Evolutionary conservation across 106 monocot species (phyloP).

Genomic region (Dendrobium huoshanense): DNA sequence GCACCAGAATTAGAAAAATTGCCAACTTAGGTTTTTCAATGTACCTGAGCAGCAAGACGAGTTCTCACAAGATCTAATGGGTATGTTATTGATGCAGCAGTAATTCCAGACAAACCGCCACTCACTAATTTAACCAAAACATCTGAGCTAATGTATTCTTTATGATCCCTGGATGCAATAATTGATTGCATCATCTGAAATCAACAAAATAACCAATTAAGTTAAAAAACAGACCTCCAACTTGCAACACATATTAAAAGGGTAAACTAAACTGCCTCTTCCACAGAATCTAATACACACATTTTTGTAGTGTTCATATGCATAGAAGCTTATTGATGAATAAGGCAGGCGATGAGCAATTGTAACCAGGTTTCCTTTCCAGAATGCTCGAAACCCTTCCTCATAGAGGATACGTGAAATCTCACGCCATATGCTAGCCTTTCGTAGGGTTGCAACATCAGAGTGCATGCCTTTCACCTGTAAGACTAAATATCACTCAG

Average conservation of each 20-base stretch:
- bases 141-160: conserved; percentile 43
- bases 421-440: conserved; percentile 61
- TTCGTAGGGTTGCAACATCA: conserved; percentile 49
- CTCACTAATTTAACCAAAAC: conserved; percentile 50
- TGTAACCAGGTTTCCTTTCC: conserved; percentile 83
- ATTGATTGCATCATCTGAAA: conserved; percentile 41
- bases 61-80: conserved; percentile 93
- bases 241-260: background rate
- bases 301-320: conserved; percentile 69
- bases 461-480: conserved; percentile 86
- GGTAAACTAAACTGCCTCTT: background rate
- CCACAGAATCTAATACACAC: conserved; percentile 15
- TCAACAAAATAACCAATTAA: background rate
- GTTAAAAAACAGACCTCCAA: background rate
- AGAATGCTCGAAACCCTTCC: conserved; percentile 78
- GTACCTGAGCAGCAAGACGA: conserved; percentile 87
- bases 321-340: conserved; percentile 78
- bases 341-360: conserved; percentile 74
- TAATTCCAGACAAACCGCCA: conserved; percentile 85
- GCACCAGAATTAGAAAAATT: background rate
- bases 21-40: background rate
- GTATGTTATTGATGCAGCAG: conserved; percentile 84
- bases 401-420: conserved; percentile 62
- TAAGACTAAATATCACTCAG: background rate
- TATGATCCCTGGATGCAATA: conserved; percentile 45